A percentile compares a stretch with the other conserved stretches of the same genome.
phyloP scores from a whole-genome alignment of 306 rosid species.

The Cucumis hystrix region DNA sequence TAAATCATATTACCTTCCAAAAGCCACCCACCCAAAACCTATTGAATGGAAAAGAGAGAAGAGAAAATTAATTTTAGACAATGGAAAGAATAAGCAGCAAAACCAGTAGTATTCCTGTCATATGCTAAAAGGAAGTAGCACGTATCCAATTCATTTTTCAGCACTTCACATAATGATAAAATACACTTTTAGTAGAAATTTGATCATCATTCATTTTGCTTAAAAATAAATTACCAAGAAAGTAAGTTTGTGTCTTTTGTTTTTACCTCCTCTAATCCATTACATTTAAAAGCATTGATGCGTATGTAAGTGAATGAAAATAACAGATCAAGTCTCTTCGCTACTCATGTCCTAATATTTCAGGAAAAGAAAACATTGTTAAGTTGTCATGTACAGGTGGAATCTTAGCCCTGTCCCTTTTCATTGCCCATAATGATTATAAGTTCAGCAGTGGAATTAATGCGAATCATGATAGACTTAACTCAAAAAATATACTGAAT shows the following conservation, averaged over 20 bases:
- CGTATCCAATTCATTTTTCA: not conserved
- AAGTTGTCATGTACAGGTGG: too few species aligned
- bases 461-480: too few species aligned
- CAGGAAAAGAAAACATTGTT: too few species aligned
- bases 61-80: not conserved
- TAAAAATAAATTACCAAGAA: not conserved
- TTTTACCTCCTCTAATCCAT: not conserved
- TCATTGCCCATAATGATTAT: not conserved
- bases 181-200: not conserved
- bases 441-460: too few species aligned
- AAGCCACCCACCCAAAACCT: conserved; percentile 99
- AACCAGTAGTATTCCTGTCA: not conserved
- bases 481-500: too few species aligned
- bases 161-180: not conserved
- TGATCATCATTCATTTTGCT: not conserved
- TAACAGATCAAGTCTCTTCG: too few species aligned
- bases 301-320: too few species aligned
- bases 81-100: not conserved
- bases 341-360: too few species aligned
- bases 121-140: not conserved
- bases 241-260: not conserved
- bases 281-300: not conserved
- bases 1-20: conserved; percentile 52
- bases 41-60: conserved; percentile 7
- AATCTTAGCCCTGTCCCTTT: too few species aligned